These are phyloP conservation scores for Zymoseptoria pseudotritici DNA, from an alignment of 2,329 filamentous ascomycete species.

Conservation along the genomic window DNA sequence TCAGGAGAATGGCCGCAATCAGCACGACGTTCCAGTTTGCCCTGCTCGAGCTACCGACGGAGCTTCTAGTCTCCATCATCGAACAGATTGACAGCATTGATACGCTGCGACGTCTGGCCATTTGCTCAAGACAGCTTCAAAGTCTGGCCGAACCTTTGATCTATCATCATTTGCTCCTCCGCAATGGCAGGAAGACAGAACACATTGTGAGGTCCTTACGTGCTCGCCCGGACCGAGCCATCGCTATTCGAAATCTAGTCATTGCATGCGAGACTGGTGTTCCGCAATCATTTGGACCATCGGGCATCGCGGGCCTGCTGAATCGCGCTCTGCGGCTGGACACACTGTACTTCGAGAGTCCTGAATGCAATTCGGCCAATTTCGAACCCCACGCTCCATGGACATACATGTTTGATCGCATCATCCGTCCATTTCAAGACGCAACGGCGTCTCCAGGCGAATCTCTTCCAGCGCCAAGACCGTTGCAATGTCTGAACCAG, in stretches of 20 bases:
- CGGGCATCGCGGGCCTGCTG: slow-evolving; percentile 4
- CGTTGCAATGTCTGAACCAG: slow-evolving; percentile 14
- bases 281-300: slow-evolving; percentile 7
- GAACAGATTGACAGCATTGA: slow-evolving; percentile 14
- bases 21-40: slow-evolving; percentile 8
- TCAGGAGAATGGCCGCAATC: neutral
- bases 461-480: neutral
- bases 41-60: slow-evolving; percentile 18
- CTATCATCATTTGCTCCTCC: slow-evolving; percentile 13
- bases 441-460: slow-evolving; percentile 1
- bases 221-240: slow-evolving; percentile 6
- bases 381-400: slow-evolving; percentile 15
- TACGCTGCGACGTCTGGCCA: slow-evolving; percentile 9
- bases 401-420: slow-evolving; percentile 8
- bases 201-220: slow-evolving; percentile 1
- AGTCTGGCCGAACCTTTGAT: slow-evolving; percentile 15
- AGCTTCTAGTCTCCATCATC: slow-evolving; percentile 17
- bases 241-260: slow-evolving; percentile 10
- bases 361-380: slow-evolving; percentile 13
- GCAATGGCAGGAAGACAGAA: slow-evolving; percentile 3
- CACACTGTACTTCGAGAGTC: slow-evolving; percentile 17
- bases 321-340: slow-evolving; percentile 7
- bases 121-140: slow-evolving; percentile 14
- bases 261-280: slow-evolving; percentile 7
- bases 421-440: slow-evolving; percentile 12